Evolutionary conservation across 2,329 filamentous ascomycete genomes (phyloP), one percentile per base, ranked within the genome.

Genomic region (Xylaria sp.): DNA sequence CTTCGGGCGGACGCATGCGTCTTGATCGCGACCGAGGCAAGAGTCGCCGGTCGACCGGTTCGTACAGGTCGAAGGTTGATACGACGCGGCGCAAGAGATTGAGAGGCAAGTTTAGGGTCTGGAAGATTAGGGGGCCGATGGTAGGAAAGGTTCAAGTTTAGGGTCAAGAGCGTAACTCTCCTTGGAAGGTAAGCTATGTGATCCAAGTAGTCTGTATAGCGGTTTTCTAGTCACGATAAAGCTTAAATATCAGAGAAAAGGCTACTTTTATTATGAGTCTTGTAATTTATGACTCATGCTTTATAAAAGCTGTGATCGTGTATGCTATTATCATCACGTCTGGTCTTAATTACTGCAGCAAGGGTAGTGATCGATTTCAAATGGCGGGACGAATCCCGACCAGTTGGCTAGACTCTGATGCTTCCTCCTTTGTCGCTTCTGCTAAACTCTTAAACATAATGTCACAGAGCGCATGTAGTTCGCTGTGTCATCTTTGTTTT

Each of bases 81-180:
- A 20, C 41, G 12, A 59, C 45, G 18, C 57, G 61, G 5, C 9
- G 3, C 7, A 23, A 28, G 23, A 46, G 30, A 3, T 13, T 30
- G 1, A 34, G 55, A 45, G 68, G 53, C 43, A 60, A n/a, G n/a
- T 57, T 60, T 50, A 68, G 15, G 28, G 18, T 56, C 1, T 63
- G 67, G 67, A 13, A 10, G 0, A 30, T 69, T 12, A 30, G 59
- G 12, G 65, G 68, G 5, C 43, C 36, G 6, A 57, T 67, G 56
- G 28, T 60, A 13, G 61, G 60, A 7, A 28, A 32, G 9, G 5
- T 3, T 5, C 20, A 36, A 6, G 20, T 55, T 9, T 55, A 55
- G n/a, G n/a, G n/a, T n/a, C n/a, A n/a, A n/a, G n/a, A 36, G 23
- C 2, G 48, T 12, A 2, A 25, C 15, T 23, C 20, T 23, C n/a